Base-by-base conservation (phyloP, 2,329 filamentous ascomycete genomes). In the Cryphonectria japonica region DNA sequence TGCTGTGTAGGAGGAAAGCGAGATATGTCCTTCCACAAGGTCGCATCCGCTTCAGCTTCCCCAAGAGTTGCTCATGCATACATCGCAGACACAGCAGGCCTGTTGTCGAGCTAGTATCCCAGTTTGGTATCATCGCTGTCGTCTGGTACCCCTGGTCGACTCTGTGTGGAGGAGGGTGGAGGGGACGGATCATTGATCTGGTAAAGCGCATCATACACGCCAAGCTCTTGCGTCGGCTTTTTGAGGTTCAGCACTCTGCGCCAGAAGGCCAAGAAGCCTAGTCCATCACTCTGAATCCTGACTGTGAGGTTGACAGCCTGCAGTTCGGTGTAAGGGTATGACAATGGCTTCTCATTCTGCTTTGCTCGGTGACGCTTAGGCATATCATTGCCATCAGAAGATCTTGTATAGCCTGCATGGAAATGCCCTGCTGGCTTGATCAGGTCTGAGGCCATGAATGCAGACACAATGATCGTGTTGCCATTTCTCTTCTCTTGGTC, bases 371-470 rank as follows among this genome's bases (percentile, higher is more conserved):
- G 19, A 32, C 32, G 46, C n/a, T 65, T 43, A 26, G 46, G 41
- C 41, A 32, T 3, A 11, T 32, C 41, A n/a, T 26, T 29, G 19
- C 46, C 19, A 3, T 65, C 62, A 5, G 46, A 8, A 46, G 46
- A 50, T 19, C 46, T 29, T 0, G 62, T 65, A 32, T 46, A 65
- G 9, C 62, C 62, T 14, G 62, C 62, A 50, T 29, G 62, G 13
- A 65, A 65, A 43, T 65, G 62, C 9, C 62, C 62, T n/a, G 62
- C 62, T 11, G 46, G 39, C 29, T 50, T 43, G 46, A 65, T 34
- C 62, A 65, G 14, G 2, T 50, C 29, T 22, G 39, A 43, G 4
- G 22, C 62, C 39, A 46, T 52, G 13, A 46, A 13, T 6, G 22
- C 32, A 46, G 41, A 29, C 6, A 16, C 13, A 59, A 26, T 61